Evolutionary conservation across 108 stramenopile genomes (phyloP), one percentile per base, ranked within the genome.

Genomic region (Cyclotella baltica): DNA sequence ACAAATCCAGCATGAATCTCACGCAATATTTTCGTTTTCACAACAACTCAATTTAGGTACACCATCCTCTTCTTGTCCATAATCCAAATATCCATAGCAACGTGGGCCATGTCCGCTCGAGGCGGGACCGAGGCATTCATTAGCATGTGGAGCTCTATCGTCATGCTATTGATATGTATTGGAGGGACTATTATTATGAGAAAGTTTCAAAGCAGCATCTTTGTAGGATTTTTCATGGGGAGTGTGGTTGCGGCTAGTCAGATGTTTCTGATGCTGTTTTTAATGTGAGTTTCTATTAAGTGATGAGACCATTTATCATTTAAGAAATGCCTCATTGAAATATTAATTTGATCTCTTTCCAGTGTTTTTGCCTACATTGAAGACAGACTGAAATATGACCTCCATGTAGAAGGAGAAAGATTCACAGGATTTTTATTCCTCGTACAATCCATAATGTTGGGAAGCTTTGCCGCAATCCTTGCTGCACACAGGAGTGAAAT

Each of bases 181-280:
- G 92, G 94, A 33, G 94, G 94, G 47, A 96, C 94, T 13, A 92
- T 96, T 77, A 92, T 96, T 69, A 96, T 96, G 94, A 73, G 94
- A 67, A 92, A 91, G 78, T 96, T 92, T 71, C 92, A 96, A 71
- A 96, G 87, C 70, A 86, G 84, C 40, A 85, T 96, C 72, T 89
- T 88, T 16, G 91, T 93, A 19, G 94, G 94, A 38, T 93, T 93
- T 65, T 96, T 96, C 78, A 92, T 96, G 92, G 94, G 94, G 47
- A 83, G 85, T 63, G 88, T 95, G 22, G 90, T 92, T 2, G 89
- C 91, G 36, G 90, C 86, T 70, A 77, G 86, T 58, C 94, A 95
- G 73, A 85, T 93, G 80, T 95, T 90, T 67, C 88, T 95, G 55
- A 83, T 95, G 78, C 68, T 95, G 48, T 89, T 87, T 40, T 68